A percentile compares a stretch with the other conserved stretches of the same genome.
These are phyloP conservation scores for Phytophthora cactorum DNA, from an alignment of 352 stramenopile genomes.

Conservation along the genomic window DNA sequence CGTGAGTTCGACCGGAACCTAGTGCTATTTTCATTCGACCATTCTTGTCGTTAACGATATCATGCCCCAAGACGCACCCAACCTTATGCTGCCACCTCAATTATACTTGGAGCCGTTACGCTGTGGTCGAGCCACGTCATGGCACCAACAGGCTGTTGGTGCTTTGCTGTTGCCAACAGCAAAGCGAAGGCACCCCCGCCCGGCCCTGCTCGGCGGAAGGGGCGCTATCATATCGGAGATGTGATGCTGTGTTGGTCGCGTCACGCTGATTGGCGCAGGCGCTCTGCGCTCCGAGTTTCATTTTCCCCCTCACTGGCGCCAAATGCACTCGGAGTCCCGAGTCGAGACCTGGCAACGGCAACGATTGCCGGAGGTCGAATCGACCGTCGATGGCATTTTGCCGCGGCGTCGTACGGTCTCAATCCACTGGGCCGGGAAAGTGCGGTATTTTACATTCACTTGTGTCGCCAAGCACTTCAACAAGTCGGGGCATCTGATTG, in stretches of 20 bases:
- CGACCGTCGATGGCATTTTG: not conserved
- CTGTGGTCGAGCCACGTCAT: not conserved
- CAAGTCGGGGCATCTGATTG: constrained; percentile 2
- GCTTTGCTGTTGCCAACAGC: not conserved
- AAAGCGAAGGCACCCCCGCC: not conserved
- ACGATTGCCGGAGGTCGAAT: too few relatives aligned
- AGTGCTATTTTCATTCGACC: not conserved
- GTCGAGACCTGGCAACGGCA: too few relatives aligned
- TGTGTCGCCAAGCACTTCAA: not conserved
- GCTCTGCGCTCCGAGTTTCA: constrained; percentile 8
- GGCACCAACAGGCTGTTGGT: not conserved
- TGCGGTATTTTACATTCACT: constrained; percentile 14
- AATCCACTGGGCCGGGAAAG: constrained; percentile 1
- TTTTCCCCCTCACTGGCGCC: not conserved
- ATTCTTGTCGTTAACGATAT: not conserved
- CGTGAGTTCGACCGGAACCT: not conserved
- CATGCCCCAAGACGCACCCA: too few relatives aligned
- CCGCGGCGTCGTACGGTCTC: constrained; percentile 7
- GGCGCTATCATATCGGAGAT: not conserved
- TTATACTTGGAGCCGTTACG: too few relatives aligned
- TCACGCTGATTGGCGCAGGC: constrained; percentile 16
- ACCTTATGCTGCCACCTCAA: too few relatives aligned
- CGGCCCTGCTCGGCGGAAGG: constrained; percentile 2
- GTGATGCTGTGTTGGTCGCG: constrained; percentile 27
- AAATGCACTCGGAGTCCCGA: too few relatives aligned